Evolutionary conservation across 2,329 filamentous ascomycete species (phyloP).

Genomic region (Knoxdaviesia proteae): DNA sequence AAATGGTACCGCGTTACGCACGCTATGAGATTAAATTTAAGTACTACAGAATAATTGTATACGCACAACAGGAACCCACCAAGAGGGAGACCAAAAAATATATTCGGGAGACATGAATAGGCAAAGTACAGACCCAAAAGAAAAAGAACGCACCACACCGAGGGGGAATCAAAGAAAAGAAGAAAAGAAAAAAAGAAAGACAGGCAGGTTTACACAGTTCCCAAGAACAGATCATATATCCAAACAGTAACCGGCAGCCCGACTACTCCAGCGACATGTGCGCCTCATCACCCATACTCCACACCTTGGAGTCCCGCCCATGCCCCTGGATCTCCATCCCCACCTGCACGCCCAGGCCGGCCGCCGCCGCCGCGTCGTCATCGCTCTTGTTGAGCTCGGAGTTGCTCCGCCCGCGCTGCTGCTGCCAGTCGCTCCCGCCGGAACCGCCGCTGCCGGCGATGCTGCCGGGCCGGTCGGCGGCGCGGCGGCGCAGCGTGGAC

Average conservation of each 20-base stretch:
- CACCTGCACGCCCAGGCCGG: slow-evolving; percentile 20
- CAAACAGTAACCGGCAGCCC: background rate
- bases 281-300: slow-evolving; percentile 69
- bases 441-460: slow-evolving; percentile 21
- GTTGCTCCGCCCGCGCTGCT: slow-evolving; percentile 2
- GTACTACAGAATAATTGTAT: no score
- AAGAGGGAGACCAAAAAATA: no score
- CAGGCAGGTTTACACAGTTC: slow-evolving; percentile 2
- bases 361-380: slow-evolving; percentile 20
- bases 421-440: slow-evolving; percentile 17
- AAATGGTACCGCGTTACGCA: no score
- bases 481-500: slow-evolving; percentile 18
- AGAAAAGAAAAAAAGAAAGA: background rate
- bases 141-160: no score
- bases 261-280: slow-evolving; percentile 58
- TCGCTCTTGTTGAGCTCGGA: slow-evolving; percentile 8
- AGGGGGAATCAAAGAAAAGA: background rate
- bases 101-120: no score
- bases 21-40: no score
- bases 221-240: slow-evolving; percentile 3
- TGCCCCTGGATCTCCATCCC: slow-evolving; percentile 32
- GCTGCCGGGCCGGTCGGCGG: slow-evolving; percentile 14
- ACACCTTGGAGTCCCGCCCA: slow-evolving; percentile 35
- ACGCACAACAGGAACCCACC: no score
- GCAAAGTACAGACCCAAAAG: no score